Conservation (phyloP, 371 early-diverging fungal genomes). For the Rhizopus sp. region DNA sequence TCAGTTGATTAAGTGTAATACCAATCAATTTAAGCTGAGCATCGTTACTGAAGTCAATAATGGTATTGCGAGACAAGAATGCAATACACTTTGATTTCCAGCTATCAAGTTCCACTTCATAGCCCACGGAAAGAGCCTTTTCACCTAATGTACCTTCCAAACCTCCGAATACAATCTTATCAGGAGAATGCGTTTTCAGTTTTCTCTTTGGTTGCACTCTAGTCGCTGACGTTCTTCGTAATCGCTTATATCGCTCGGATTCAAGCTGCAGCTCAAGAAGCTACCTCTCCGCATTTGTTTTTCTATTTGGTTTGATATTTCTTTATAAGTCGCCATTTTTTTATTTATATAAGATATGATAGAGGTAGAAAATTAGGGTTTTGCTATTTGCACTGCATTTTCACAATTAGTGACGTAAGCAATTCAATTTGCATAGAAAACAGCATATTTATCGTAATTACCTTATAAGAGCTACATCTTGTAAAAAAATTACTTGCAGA, state of each 20-base stretch:
- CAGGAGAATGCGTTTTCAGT: conserved; percentile 2
- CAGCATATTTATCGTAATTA: too few species aligned
- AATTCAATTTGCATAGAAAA: too few species aligned
- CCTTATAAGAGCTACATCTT: too few species aligned
- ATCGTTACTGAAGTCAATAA: conserved; percentile 10
- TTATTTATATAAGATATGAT: too few species aligned
- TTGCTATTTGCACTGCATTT: too few species aligned
- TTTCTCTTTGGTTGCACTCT: conserved; percentile 10
- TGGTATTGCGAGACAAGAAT: conserved; percentile 7
- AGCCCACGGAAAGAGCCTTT: conserved; percentile 1
- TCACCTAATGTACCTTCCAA: conserved; percentile 6
- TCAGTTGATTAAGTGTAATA: conserved; percentile 1
- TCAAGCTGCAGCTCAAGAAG: conserved; percentile 9
- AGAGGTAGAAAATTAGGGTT: too few species aligned
- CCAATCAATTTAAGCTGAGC: conserved; percentile 13
- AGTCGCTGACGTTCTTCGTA: conserved; percentile 1
- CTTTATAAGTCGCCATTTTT: too few species aligned
- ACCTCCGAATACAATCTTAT: conserved; percentile 7
- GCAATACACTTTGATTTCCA: conserved; percentile 12
- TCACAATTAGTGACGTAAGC: too few species aligned
- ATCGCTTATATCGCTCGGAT: conserved; percentile 5
- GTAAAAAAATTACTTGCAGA: too few species aligned
- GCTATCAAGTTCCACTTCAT: conserved; percentile 2
- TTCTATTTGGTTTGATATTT: neutral
- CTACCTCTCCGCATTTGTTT: neutral